Evolutionary conservation across 2,329 filamentous ascomycete species (phyloP).

Genomic region (Tolypocladium ovalisporum): DNA sequence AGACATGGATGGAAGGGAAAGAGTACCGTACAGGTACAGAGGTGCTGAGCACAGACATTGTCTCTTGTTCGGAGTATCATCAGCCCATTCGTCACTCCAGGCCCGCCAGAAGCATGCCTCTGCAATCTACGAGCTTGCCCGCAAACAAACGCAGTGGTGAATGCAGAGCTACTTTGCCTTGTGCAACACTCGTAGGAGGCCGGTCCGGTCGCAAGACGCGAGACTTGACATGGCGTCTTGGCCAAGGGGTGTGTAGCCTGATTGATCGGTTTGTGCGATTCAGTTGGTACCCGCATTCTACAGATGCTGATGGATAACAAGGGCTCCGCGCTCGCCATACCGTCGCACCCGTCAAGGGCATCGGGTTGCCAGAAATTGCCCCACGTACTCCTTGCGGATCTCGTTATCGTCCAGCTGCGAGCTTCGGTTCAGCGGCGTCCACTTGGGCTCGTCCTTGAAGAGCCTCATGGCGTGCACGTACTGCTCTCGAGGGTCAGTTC

Average conservation of each 20-base stretch:
- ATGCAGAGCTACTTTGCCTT: background rate
- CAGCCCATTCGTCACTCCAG: no score
- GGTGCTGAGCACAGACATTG: no score
- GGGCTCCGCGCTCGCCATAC: background rate
- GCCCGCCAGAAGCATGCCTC: no score
- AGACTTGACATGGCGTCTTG: background rate
- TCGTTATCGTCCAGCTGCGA: constrained; percentile 67
- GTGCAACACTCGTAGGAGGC: background rate
- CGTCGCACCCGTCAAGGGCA: background rate
- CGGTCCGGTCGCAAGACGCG: no score
- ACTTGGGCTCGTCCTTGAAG: constrained; percentile 98
- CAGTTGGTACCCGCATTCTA: background rate
- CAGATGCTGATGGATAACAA: background rate
- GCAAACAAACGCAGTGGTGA: background rate
- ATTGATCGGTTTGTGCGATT: background rate
- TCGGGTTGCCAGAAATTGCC: constrained; percentile 24
- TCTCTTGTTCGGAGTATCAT: no score
- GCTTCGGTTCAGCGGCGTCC: constrained; percentile 83
- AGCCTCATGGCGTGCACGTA: constrained; percentile 93
- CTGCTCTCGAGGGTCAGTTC: constrained; percentile 30
- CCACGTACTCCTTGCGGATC: constrained; percentile 68
- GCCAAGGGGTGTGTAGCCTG: background rate
- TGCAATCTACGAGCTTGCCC: no score
- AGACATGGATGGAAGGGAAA: no score
- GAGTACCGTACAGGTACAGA: no score